A percentile compares a stretch with the other conserved stretches of the same genome.
Evolutionary conservation across 2,329 filamentous ascomycete genomes (phyloP).

Genomic region (Arthroderma sp.): DNA sequence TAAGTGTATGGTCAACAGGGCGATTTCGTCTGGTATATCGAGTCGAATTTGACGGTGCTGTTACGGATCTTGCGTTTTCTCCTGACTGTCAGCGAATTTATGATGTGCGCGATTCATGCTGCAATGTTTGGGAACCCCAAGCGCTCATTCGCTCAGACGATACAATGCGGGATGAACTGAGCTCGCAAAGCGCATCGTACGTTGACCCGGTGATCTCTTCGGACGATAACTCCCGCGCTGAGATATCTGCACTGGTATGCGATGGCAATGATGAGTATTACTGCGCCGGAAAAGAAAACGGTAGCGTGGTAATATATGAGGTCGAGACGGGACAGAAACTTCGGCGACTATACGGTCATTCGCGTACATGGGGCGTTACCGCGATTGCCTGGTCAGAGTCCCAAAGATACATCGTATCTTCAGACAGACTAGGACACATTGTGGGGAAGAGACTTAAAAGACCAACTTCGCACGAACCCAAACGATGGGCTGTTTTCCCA

Average conservation of each 20-base stretch:
- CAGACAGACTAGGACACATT: constrained; percentile 5
- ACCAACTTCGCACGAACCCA: not conserved
- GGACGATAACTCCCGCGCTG: not conserved
- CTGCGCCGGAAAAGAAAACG: constrained; percentile 15
- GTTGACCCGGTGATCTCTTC: not conserved
- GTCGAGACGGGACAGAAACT: constrained; percentile 1
- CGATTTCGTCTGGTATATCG: constrained; percentile 14
- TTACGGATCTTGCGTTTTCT: constrained; percentile 15
- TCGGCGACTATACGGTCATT: constrained; percentile 5
- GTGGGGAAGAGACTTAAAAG: constrained; percentile 5
- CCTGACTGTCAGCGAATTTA: constrained; percentile 17
- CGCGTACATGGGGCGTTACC: not conserved
- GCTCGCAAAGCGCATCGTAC: not conserved
- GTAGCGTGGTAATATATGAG: constrained; percentile 11
- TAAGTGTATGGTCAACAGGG: constrained; percentile 17
- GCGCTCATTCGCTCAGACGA: constrained; percentile 13
- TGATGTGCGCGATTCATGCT: constrained; percentile 14
- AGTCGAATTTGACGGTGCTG: constrained; percentile 12
- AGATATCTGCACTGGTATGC: constrained; percentile 1
- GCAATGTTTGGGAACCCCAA: constrained; percentile 20
- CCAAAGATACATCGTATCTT: constrained; percentile 10
- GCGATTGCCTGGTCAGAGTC: constrained; percentile 7
- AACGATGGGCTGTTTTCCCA: constrained; percentile 6
- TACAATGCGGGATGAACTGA: constrained; percentile 4
- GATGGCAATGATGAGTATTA: constrained; percentile 7